Conservation (phyloP, 2,329 filamentous ascomycete species). For the Blumeria graminis region DNA sequence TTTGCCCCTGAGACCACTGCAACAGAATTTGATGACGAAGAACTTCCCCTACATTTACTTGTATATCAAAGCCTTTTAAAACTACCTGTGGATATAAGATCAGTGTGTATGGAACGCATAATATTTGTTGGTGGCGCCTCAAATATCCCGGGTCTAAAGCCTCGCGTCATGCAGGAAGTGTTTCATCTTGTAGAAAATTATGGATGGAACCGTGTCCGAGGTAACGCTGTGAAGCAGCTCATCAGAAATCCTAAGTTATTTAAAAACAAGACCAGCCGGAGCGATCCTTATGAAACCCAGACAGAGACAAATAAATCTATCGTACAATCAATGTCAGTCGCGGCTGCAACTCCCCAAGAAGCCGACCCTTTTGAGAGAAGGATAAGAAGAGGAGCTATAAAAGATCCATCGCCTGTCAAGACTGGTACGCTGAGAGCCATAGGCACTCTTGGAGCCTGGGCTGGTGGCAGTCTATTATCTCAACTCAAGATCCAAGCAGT, state of each 20-base stretch:
- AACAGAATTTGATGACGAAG: constrained; percentile 60
- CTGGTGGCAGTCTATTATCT: constrained; percentile 45
- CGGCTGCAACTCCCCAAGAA: constrained; percentile 20
- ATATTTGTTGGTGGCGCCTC: constrained; percentile 67
- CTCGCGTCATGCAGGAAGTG: constrained; percentile 54
- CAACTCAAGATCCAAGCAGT: constrained; percentile 44
- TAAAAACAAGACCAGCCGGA: constrained; percentile 3
- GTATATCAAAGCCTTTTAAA: constrained; percentile 53
- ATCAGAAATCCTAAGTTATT: constrained; percentile 12
- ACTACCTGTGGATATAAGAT: constrained; percentile 60
- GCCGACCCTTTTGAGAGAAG: constrained; percentile 33
- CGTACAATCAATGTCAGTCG: constrained; percentile 3
- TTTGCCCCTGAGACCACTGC: constrained; percentile 33
- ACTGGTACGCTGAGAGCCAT: constrained; percentile 39
- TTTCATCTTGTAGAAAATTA: constrained; percentile 36
- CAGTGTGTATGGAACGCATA: constrained; percentile 70
- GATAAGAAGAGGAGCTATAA: constrained; percentile 22
- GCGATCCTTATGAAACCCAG: constrained; percentile 4
- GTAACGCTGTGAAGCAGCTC: constrained; percentile 38
- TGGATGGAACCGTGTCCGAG: constrained; percentile 58
- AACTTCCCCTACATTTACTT: constrained; percentile 52
- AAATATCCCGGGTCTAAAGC: constrained; percentile 54
- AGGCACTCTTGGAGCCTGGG: constrained; percentile 49
- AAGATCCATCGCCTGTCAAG: constrained; percentile 19
- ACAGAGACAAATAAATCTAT: too few species aligned